Evolutionary conservation across 495 filamentous ascomycete genomes (phyloP).

Genomic region (Umbilicaria muhlenbergii): DNA sequence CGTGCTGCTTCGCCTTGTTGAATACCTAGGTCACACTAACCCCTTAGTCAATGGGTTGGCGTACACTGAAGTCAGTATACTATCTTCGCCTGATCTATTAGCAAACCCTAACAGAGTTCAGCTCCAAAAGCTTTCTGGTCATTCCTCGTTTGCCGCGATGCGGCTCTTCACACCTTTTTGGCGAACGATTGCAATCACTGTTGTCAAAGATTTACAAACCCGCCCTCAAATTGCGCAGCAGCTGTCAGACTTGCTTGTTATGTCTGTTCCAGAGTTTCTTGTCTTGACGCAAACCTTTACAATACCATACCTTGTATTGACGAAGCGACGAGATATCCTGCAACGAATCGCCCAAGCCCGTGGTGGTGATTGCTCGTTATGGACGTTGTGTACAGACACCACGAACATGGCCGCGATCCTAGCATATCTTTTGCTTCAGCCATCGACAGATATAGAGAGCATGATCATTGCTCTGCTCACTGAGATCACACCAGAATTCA

Average conservation of each 20-base stretch:
- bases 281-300: slow-evolving; percentile 65
- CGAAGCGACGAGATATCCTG: slow-evolving; percentile 61
- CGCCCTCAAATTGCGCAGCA: slow-evolving; percentile 69
- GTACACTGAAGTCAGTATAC: slow-evolving; percentile 52
- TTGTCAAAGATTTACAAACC: slow-evolving; percentile 63
- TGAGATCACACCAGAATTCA: slow-evolving; percentile 52
- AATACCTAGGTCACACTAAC: slow-evolving; percentile 76
- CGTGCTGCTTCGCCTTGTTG: slow-evolving; percentile 63
- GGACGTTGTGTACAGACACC: slow-evolving; percentile 42
- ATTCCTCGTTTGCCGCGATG: slow-evolving; percentile 38
- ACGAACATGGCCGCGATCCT: slow-evolving; percentile 67
- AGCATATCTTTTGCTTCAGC: slow-evolving; percentile 61
- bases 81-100: background rate
- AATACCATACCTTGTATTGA: slow-evolving; percentile 71
- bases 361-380: slow-evolving; percentile 38
- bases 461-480: slow-evolving; percentile 52
- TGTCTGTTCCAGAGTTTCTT: slow-evolving; percentile 58
- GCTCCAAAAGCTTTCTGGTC: slow-evolving; percentile 49
- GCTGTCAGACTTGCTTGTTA: slow-evolving; percentile 61
- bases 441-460: slow-evolving; percentile 44
- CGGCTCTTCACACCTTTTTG: slow-evolving; percentile 74
- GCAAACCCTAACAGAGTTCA: slow-evolving; percentile 11
- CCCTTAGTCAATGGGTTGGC: slow-evolving; percentile 61
- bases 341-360: slow-evolving; percentile 63
- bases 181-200: slow-evolving; percentile 60